Conservation (phyloP, 495 filamentous ascomycete species). For the Alectoria sarmentosa region DNA sequence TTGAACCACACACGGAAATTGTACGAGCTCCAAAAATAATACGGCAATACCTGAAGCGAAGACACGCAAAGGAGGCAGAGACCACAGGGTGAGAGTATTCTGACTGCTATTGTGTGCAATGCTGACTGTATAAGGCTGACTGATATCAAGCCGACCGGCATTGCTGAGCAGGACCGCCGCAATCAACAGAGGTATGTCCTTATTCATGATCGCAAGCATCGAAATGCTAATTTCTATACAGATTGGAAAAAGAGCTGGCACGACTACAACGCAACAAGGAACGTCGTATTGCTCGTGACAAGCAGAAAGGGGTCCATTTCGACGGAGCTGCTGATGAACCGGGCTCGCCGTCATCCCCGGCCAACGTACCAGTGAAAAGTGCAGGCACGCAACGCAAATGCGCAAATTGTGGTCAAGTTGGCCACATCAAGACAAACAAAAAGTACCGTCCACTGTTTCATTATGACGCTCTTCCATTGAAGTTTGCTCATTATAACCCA, state of each 20-base stretch:
- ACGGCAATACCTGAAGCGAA: constrained; percentile 52
- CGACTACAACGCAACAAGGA: constrained; percentile 87
- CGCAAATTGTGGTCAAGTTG: constrained; percentile 90
- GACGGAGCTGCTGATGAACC: constrained; percentile 39
- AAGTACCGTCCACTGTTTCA: constrained; percentile 49
- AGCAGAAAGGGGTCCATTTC: constrained; percentile 62
- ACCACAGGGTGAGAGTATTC: constrained; percentile 53
- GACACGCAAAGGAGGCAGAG: constrained; percentile 50
- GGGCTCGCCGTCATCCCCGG: constrained; percentile 39
- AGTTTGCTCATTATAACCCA: constrained; percentile 4
- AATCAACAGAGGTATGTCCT: constrained; percentile 44
- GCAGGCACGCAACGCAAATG: constrained; percentile 82
- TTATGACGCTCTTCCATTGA: constrained; percentile 1
- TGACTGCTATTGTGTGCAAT: constrained; percentile 18
- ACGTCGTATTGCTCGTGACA: constrained; percentile 82
- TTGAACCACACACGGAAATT: constrained; percentile 51
- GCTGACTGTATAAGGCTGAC: constrained; percentile 41
- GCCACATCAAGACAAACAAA: constrained; percentile 99
- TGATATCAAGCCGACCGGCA: constrained; percentile 63
- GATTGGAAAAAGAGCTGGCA: constrained; percentile 66
- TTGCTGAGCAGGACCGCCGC: constrained; percentile 60
- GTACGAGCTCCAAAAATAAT: constrained; percentile 70
- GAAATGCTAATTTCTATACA: constrained; percentile 29
- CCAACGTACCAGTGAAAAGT: constrained; percentile 38
- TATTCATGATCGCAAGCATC: constrained; percentile 16